Evolutionary conservation across 805 yeast genomes (phyloP).

Genomic region (Candida tammaniensis): DNA sequence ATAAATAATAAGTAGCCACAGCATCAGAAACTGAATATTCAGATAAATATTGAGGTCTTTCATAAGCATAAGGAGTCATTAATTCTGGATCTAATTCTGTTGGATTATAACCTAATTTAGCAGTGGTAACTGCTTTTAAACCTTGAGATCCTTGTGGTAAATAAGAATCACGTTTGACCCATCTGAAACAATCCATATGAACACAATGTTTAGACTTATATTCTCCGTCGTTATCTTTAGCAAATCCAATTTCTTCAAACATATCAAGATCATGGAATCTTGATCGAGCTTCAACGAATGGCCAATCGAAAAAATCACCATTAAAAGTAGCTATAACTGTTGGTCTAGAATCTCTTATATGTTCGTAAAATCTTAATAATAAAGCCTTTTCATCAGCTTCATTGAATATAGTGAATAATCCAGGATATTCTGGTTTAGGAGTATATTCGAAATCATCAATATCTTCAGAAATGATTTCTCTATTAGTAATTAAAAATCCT

Average conservation of each 20-base stretch:
- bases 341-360: conserved; percentile 81
- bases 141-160: conserved; percentile 99
- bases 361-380: conserved; percentile 79
- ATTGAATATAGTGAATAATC: conserved; percentile 83
- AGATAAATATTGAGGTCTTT: conserved; percentile 85
- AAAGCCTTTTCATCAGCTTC: conserved; percentile 81
- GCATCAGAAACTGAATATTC: conserved; percentile 99
- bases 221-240: conserved; percentile 83
- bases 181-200: conserved; percentile 95
- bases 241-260: conserved; percentile 93
- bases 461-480: conserved; percentile 92
- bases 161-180: conserved; percentile 98
- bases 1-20: conserved; percentile 94
- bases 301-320: conserved; percentile 99
- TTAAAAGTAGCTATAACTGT: conserved; percentile 97
- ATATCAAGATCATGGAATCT: conserved; percentile 79
- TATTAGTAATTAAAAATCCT: conserved; percentile 88
- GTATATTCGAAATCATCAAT: conserved; percentile 97
- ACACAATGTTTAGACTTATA: conserved; percentile 89
- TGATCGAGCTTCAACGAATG: conserved; percentile 90
- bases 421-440: conserved; percentile 95
- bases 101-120: conserved; percentile 93
- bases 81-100: conserved; percentile 95
- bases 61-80: conserved; percentile 97
- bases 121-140: conserved; percentile 94